Percentiles rank a stretch among this genome's conserved stretches.
These are phyloP conservation scores for Neofusicoccum kwambonambiense DNA, from an alignment of 2,329 filamentous ascomycete species.

Conservation along the genomic window DNA sequence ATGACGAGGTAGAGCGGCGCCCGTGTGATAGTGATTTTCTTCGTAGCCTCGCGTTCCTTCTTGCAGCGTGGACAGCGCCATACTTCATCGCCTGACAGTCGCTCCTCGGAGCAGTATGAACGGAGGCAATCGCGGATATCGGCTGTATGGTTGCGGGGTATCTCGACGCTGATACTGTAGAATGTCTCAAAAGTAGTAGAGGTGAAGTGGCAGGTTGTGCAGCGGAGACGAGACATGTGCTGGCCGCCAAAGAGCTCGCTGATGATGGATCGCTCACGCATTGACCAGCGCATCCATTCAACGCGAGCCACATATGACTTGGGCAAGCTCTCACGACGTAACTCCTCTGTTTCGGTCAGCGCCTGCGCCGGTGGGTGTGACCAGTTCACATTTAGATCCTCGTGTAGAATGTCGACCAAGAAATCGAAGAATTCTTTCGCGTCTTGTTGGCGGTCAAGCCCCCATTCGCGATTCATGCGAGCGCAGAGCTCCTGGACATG, in stretches of 20 bases:
- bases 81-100: slow-evolving; percentile 64
- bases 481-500: slow-evolving; percentile 58
- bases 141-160: slow-evolving; percentile 59
- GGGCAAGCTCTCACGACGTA: slow-evolving; percentile 59
- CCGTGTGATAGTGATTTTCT: slow-evolving; percentile 71
- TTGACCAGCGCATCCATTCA: slow-evolving; percentile 72
- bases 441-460: slow-evolving; percentile 78
- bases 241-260: slow-evolving; percentile 77
- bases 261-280: slow-evolving; percentile 71
- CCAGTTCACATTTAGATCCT: slow-evolving; percentile 77
- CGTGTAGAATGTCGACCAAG: slow-evolving; percentile 75
- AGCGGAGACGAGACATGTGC: slow-evolving; percentile 61
- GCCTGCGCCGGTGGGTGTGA: slow-evolving; percentile 57
- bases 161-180: slow-evolving; percentile 69
- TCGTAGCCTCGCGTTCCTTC: slow-evolving; percentile 63
- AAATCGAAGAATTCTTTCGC: slow-evolving; percentile 88
- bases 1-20: slow-evolving; percentile 78
- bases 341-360: slow-evolving; percentile 60
- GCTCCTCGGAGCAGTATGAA: slow-evolving; percentile 68
- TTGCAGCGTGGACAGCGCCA: slow-evolving; percentile 77
- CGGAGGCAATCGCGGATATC: slow-evolving; percentile 68
- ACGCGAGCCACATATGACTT: slow-evolving; percentile 65
- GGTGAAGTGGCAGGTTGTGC: slow-evolving; percentile 60
- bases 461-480: slow-evolving; percentile 65
- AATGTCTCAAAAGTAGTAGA: slow-evolving; percentile 69